Base-by-base conservation (phyloP, 257 asterid species). In the Fraxinus americana region DNA sequence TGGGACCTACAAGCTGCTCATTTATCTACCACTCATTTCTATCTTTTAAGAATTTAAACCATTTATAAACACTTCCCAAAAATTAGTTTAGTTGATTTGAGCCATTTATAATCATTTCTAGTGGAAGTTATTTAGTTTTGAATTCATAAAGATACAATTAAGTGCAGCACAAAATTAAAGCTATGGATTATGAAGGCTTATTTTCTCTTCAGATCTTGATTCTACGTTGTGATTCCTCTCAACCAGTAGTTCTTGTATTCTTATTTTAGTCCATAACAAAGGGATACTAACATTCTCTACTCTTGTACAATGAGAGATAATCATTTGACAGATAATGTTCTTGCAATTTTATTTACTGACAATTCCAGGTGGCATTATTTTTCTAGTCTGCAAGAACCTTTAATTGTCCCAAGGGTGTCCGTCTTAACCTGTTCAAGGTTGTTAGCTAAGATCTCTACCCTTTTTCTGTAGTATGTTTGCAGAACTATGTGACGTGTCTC, bases 401-500 rank as follows among this genome's bases (percentile, higher is more conserved):
- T 23, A 61, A 61, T 23, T 61, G 6, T 23, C 32, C 29, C 6
- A 16, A 63, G 69, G 32, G 21, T 25, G 69, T 11, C n/a, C 7
- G 27, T 54, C 66, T 57, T 57, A 16, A 52, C 0, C 68, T 2
- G 23, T 59, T 74, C 36, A 9, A 63, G 78, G 39, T 69, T 52
- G 25, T 41, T 10, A 65, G 69, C 80, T 82, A 74, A 81, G 23
- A 63, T 45, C 43, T 30, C 48, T 34, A 17, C 72, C 81, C 73
- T 72, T 5, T 52, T 30, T 83, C 39, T 76, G 72, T 79, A 92
- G 98, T 82, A 73, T 81, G 86, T 95, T 90, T 87, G 89, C 96
- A 71, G 94, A 91, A 84, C 79, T 95, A 71, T 85, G 97, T 2
- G 90, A 88, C 73, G 77, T 80, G 25, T 89, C 94, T 6, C 81